Conservation (phyloP, 805 yeast genomes). For the Kazachstania psychrophila region DNA sequence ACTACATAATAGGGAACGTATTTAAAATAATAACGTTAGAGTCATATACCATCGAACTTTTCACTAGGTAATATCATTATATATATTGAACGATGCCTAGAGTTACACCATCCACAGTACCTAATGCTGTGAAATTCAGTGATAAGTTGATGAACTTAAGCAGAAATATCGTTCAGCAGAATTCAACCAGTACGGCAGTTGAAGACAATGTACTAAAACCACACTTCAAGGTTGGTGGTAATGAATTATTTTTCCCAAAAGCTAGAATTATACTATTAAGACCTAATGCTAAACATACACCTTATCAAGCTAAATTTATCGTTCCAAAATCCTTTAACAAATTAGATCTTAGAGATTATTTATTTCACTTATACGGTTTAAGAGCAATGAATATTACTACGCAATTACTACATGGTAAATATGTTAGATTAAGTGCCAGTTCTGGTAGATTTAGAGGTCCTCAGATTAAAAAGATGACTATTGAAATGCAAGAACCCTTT, state of each 20-base stretch:
- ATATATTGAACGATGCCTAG: conserved; percentile 4
- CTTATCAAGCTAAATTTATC: conserved; percentile 91
- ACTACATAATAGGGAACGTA: no score
- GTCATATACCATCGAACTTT: no score
- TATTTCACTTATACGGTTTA: conserved; percentile 82
- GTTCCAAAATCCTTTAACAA: conserved; percentile 93
- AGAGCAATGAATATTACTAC: conserved; percentile 84
- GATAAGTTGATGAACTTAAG: conserved; percentile 29
- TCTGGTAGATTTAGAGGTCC: conserved; percentile 66
- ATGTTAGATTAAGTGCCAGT: conserved; percentile 47
- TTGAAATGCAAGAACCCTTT: conserved; percentile 92
- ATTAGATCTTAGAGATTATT: conserved; percentile 86
- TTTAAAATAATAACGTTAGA: no score
- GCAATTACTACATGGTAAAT: conserved; percentile 68
- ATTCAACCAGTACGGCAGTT: conserved; percentile 6
- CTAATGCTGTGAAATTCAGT: conserved; percentile 9
- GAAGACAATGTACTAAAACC: conserved; percentile 29
- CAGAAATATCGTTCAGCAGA: conserved; percentile 46
- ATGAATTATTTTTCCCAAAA: conserved; percentile 71
- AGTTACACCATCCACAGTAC: not conserved
- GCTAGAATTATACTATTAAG: conserved; percentile 73
- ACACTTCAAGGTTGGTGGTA: conserved; percentile 76
- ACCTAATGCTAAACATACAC: conserved; percentile 94
- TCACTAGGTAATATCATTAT: no score
- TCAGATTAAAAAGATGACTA: conserved; percentile 90